Evolutionary conservation across 2,329 filamentous ascomycete genomes (phyloP).

Genomic region (Ilyonectria sp.): DNA sequence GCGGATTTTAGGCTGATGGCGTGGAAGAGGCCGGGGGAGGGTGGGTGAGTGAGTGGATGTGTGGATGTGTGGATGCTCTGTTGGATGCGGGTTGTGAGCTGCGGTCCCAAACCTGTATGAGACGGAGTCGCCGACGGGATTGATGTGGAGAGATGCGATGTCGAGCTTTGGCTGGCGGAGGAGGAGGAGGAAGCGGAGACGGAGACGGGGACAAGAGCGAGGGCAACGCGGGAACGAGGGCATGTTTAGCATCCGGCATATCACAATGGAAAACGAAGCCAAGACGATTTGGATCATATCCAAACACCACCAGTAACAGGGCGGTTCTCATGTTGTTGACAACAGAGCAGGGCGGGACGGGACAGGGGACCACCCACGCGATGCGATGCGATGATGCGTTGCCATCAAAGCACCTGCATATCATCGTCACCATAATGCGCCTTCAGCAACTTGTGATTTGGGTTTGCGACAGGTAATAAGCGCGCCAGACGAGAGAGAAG

Average conservation of each 20-base stretch:
- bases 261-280: slow-evolving; percentile 12
- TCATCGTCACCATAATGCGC: slow-evolving; percentile 11
- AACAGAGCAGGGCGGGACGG: slow-evolving; percentile 14
- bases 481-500: slow-evolving; percentile 14
- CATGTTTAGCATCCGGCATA: slow-evolving; percentile 4
- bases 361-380: background rate
- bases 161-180: background rate
- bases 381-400: slow-evolving; percentile 15
- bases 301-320: background rate
- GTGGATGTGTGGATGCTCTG: background rate
- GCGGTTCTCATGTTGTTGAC: slow-evolving; percentile 1
- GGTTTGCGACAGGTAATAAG: slow-evolving; percentile 11
- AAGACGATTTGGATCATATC: background rate
- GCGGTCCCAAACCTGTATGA: slow-evolving; percentile 8
- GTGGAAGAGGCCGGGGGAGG: slow-evolving; percentile 2
- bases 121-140: slow-evolving; percentile 23
- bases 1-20: slow-evolving; percentile 26
- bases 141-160: slow-evolving; percentile 11
- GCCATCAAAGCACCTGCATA: slow-evolving; percentile 12
- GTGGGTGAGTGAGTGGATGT: background rate
- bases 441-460: slow-evolving; percentile 4
- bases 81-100: slow-evolving; percentile 18
- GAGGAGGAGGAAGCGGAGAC: slow-evolving; percentile 10
- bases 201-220: slow-evolving; percentile 25
- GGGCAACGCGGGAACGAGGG: slow-evolving; percentile 17